Percentiles rank a stretch among this genome's conserved stretches.
phyloP scores from a whole-genome alignment of 345 rosid species.

The Cardamine resedifolia region DNA sequence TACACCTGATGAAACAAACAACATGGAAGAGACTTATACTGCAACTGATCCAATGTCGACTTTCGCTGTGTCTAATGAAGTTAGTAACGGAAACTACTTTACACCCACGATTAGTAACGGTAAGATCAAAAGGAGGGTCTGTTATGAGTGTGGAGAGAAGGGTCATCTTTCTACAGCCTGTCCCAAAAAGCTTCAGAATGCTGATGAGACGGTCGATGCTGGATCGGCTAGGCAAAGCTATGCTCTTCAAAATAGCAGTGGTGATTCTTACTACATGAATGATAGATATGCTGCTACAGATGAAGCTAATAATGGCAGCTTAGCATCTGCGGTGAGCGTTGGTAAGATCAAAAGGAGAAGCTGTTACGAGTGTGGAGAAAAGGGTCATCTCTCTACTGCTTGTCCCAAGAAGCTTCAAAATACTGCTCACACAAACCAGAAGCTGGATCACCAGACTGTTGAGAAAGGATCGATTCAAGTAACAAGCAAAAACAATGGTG shows the following conservation, averaged over 20 bases:
- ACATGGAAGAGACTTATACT: conserved; percentile 19
- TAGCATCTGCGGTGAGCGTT: conserved; percentile 21
- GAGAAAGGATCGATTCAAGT: conserved; percentile 60
- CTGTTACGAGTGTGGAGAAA: conserved; percentile 80
- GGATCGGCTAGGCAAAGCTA: conserved; percentile 65
- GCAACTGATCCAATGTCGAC: not conserved
- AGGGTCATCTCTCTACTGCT: conserved; percentile 71
- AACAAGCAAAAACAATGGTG: conserved; percentile 48
- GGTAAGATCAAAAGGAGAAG: conserved; percentile 71
- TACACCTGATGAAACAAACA: conserved; percentile 17
- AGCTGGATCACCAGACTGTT: conserved; percentile 60
- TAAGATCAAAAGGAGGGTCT: conserved; percentile 70
- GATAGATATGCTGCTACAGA: conserved; percentile 19
- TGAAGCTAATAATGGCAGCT: conserved; percentile 27
- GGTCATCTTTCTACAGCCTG: conserved; percentile 81
- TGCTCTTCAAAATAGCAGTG: conserved; percentile 51
- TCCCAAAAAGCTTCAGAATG: conserved; percentile 50
- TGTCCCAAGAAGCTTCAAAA: conserved; percentile 59
- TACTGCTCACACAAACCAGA: conserved; percentile 26
- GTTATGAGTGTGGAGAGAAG: conserved; percentile 80
- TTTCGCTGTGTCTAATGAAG: not conserved
- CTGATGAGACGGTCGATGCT: conserved; percentile 48
- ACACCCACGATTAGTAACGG: conserved; percentile 40
- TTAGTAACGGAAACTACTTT: conserved; percentile 27
- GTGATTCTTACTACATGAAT: conserved; percentile 30